These are phyloP conservation scores for Yamadazyma endophytica DNA, from an alignment of 805 yeast species.

Conservation along the genomic window DNA sequence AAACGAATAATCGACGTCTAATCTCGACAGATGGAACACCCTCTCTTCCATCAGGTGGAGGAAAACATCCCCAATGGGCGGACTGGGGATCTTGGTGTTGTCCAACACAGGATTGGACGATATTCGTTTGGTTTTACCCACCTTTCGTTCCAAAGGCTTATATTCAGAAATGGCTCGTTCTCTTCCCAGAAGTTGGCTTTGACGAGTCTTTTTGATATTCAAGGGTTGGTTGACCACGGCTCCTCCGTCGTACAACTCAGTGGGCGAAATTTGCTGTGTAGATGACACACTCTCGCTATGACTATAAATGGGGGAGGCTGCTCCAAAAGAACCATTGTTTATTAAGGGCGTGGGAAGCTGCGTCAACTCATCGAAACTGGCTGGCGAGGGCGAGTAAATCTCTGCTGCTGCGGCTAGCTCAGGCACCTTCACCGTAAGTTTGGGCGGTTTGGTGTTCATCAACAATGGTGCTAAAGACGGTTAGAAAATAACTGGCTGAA, in stretches of 20 bases:
- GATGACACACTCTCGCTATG: no score
- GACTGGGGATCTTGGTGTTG: slow-evolving; percentile 7
- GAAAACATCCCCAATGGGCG: slow-evolving; percentile 1
- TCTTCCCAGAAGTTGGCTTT: no score
- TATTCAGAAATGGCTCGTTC: slow-evolving; percentile 36
- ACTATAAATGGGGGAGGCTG: slow-evolving; percentile 9
- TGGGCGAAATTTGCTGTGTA: background rate
- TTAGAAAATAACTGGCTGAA: no score
- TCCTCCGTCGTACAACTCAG: background rate
- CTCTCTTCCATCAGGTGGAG: background rate
- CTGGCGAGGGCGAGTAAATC: slow-evolving; percentile 5
- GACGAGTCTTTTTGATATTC: slow-evolving; percentile 4
- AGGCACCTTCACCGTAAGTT: no score
- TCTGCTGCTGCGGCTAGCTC: no score
- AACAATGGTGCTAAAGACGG: no score
- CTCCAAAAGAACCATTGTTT: slow-evolving; percentile 16
- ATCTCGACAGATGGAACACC: slow-evolving; percentile 2
- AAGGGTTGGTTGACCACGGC: slow-evolving; percentile 1
- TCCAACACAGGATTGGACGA: slow-evolving; percentile 19
- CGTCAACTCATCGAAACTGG: slow-evolving; percentile 15
- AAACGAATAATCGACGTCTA: slow-evolving; percentile 5
- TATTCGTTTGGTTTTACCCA: slow-evolving; percentile 13
- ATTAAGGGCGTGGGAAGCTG: slow-evolving; percentile 46
- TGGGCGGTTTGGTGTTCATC: no score
- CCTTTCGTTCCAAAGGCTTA: slow-evolving; percentile 21